Base-by-base conservation (phyloP, 1,139 yeast species). In the Yamadazyma atmosphaerica region DNA sequence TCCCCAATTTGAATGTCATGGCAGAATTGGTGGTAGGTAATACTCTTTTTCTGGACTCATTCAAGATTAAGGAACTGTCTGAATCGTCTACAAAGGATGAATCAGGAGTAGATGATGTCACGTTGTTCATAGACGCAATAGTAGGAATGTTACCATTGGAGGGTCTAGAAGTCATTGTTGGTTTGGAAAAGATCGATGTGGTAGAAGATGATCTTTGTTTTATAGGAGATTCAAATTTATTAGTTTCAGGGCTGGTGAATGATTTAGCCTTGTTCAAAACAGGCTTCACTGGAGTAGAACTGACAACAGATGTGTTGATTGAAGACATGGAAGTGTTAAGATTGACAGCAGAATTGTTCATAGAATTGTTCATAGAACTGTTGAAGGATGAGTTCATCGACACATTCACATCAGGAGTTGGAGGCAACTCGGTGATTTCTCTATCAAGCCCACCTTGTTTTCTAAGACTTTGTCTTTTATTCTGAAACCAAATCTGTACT, bases 401-500 rank as follows among this genome's bases (percentile, higher is more conserved):
- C 4, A 39, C 29, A 31, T 39, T 41, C 8, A 73, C 34, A 30
- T 41, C 43, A 9, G 74, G 68, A 18, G 70, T 65, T 13, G 74
- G 70, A 23, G 74, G 75, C 45, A 70, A 62, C 42, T 64, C 74
- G 3, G 74, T 68, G 35, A 72, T 57, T 52, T 72, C 78, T 50
- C 59, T 66, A 46, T 72, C 77, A 34, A 53, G 45, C 39, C 54
- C 58, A 41, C 58, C 55, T 46, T 66, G 76, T 51, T 79, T 82
- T 49, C 94, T 79, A 48, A 82, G 64, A 32, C 89, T 77, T 65
- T 92, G 98, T 61, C 98, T 81, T 60, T 82, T 86, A 63, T 92
- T 92, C 64, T 92, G 98, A 64, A 92, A 92, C 98, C 98, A 92
- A 47, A 92, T 88, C 65, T 92, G 98, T 22, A 92, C 95, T 1